Evolutionary conservation across 768 basidiomycete genomes (phyloP).

Genomic region (Fomitopsis pulvina): DNA sequence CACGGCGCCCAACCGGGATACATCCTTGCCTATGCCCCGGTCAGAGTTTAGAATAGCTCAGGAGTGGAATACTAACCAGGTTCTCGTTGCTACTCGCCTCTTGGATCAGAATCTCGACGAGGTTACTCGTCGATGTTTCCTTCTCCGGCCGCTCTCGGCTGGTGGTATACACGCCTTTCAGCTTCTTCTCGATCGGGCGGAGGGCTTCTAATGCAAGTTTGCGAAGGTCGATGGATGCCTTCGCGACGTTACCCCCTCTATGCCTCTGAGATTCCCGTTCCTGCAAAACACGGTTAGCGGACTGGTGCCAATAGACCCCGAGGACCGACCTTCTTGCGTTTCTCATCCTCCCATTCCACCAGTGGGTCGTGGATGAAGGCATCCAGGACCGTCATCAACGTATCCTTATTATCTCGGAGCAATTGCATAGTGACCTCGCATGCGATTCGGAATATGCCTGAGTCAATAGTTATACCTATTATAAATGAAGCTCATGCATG

Average conservation of each 20-base stretch:
- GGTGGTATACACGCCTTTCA: constrained; percentile 62
- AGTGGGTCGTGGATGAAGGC: constrained; percentile 97
- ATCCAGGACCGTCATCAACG: constrained; percentile 91
- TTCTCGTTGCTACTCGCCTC: constrained; percentile 75
- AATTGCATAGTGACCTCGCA: constrained; percentile 88
- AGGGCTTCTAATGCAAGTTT: constrained; percentile 71
- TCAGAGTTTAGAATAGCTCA: constrained; percentile 10
- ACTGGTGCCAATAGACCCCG: not conserved
- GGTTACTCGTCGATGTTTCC: constrained; percentile 67
- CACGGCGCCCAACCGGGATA: constrained; percentile 89
- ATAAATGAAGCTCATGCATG: too few relatives aligned
- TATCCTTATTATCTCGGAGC: constrained; percentile 86
- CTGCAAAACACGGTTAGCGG: constrained; percentile 3
- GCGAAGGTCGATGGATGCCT: constrained; percentile 41
- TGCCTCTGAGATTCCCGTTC: constrained; percentile 12
- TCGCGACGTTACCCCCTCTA: constrained; percentile 3
- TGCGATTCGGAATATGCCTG: constrained; percentile 84
- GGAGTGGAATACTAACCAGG: constrained; percentile 39
- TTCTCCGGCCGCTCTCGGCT: constrained; percentile 37
- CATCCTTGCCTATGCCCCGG: constrained; percentile 68
- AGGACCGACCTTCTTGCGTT: constrained; percentile 48
- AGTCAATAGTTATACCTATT: not conserved
- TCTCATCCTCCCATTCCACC: constrained; percentile 90
- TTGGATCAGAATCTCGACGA: constrained; percentile 88
- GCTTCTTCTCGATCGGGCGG: constrained; percentile 75